Percentiles rank a stretch among this genome's conserved stretches.
Conservation (phyloP, 176 grass and related monocot genomes). For the Hordeum marinum region DNA sequence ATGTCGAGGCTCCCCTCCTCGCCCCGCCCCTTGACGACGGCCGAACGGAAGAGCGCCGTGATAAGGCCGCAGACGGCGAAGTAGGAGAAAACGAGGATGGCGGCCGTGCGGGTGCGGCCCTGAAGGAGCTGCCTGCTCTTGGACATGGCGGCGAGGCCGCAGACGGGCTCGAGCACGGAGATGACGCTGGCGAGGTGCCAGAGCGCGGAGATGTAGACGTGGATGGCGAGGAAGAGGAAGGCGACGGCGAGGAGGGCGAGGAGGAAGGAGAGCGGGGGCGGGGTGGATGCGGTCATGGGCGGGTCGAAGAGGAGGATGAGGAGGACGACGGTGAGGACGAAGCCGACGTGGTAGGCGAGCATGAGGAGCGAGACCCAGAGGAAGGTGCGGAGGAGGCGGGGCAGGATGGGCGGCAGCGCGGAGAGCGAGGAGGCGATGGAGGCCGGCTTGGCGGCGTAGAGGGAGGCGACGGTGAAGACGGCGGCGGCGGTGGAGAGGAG, state of each 20-base stretch:
- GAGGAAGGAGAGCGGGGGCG: slow-evolving; percentile 14
- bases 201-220: slow-evolving; percentile 89
- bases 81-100: slow-evolving; percentile 60
- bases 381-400: slow-evolving; percentile 82
- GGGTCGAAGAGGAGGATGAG: slow-evolving; percentile 36
- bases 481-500: slow-evolving; percentile 91
- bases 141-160: slow-evolving; percentile 75
- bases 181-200: slow-evolving; percentile 98
- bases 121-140: slow-evolving; percentile 78
- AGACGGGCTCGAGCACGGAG: slow-evolving; percentile 89
- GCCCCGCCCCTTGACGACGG: slow-evolving; percentile 63
- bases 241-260: slow-evolving; percentile 38
- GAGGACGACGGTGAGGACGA: slow-evolving; percentile 45
- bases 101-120: slow-evolving; percentile 51
- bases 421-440: slow-evolving; percentile 60
- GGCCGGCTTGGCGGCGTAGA: slow-evolving; percentile 80
- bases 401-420: slow-evolving; percentile 65
- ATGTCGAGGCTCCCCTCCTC: slow-evolving; percentile 80
- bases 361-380: slow-evolving; percentile 80
- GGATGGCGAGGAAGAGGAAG: slow-evolving; percentile 63
- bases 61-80: slow-evolving; percentile 60
- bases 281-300: neutral
- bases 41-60: slow-evolving; percentile 57
- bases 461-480: slow-evolving; percentile 94
- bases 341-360: slow-evolving; percentile 61